Evolutionary conservation across 768 basidiomycete species (phyloP).

Genomic region (Trichaptum fuscoviolaceum): DNA sequence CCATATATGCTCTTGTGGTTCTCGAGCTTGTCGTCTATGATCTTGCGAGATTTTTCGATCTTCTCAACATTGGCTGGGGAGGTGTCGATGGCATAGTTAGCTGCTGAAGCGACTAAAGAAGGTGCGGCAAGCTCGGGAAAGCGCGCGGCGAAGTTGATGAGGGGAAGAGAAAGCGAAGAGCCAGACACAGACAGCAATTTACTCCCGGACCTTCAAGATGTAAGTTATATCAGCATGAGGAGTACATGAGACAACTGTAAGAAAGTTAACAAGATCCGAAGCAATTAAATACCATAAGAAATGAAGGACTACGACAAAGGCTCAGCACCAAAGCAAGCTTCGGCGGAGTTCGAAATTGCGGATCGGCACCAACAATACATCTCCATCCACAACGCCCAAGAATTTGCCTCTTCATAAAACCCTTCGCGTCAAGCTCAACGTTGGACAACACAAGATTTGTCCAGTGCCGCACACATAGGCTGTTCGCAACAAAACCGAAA

Average conservation of each 20-base stretch:
- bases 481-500: neutral
- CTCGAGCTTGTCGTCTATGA: slow-evolving; percentile 63
- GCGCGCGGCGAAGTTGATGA: neutral
- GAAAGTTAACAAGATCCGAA: no score
- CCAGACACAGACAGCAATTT: neutral
- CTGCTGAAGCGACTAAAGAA: neutral
- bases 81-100: slow-evolving; percentile 30
- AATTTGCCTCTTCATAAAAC: no score
- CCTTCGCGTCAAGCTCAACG: no score
- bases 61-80: slow-evolving; percentile 43
- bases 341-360: neutral
- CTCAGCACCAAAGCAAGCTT: neutral
- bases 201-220: neutral
- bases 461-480: no score
- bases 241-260: no score
- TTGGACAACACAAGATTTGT: no score
- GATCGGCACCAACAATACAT: neutral
- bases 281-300: neutral
- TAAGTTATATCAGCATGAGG: neutral
- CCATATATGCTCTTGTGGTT: slow-evolving; percentile 74
- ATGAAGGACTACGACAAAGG: neutral
- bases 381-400: neutral
- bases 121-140: neutral
- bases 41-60: slow-evolving; percentile 56
- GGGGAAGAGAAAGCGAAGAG: neutral